A percentile compares a stretch with the other conserved stretches of the same genome.
Conservation (phyloP, 345 rosid species). For the Moringa oleifera region DNA sequence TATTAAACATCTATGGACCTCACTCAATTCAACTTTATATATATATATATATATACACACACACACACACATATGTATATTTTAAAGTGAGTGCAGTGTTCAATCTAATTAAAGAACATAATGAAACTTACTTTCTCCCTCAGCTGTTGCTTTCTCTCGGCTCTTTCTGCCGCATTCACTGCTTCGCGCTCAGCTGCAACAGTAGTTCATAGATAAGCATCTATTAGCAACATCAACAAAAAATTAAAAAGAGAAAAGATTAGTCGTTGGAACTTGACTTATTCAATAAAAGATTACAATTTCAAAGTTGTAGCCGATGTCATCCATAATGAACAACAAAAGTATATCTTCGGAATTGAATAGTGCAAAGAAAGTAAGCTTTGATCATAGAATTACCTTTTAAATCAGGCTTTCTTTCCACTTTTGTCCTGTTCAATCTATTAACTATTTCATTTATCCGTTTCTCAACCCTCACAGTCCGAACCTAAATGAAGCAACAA, state of each 20-base stretch:
- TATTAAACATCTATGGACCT: not conserved
- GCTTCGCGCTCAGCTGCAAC: conserved; percentile 90
- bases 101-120: not conserved
- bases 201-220: conserved; percentile 9
- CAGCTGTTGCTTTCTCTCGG: conserved; percentile 74
- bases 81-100: not conserved
- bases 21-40: not conserved
- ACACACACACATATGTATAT: too few species aligned
- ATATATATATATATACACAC: too few species aligned
- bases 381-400: conserved; percentile 42
- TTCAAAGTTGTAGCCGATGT: not conserved
- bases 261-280: not conserved
- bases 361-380: not conserved
- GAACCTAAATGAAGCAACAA: conserved; percentile 47
- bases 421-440: conserved; percentile 91
- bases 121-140: conserved; percentile 74
- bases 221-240: conserved; percentile 1
- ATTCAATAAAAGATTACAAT: not conserved
- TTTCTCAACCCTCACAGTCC: conserved; percentile 88
- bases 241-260: not conserved
- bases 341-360: not conserved
- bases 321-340: not conserved
- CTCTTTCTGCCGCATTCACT: conserved; percentile 85
- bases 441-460: conserved; percentile 86
- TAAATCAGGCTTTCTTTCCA: conserved; percentile 87